Base-by-base conservation (phyloP, 768 basidiomycete genomes). In the Hericium alpestre region DNA sequence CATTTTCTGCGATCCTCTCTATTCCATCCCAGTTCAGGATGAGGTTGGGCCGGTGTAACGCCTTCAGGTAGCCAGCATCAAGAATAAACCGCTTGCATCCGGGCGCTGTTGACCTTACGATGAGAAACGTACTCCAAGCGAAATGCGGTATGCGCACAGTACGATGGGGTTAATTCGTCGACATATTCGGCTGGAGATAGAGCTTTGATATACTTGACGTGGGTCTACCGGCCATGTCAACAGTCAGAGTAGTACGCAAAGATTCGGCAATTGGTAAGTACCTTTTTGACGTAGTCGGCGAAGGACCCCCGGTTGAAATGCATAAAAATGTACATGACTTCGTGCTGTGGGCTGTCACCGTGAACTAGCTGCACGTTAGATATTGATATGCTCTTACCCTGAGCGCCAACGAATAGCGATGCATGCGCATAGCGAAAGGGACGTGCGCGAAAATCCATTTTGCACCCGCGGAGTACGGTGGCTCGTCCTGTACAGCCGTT, bases 1-100 rank as follows among this genome's bases (percentile, higher is more conserved):
- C 66, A 7, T 59, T 57, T 38, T 60, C 55, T 7, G 51, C 48
- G 20, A 66, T 53, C 23, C 57, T 58, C 9, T 51, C 56, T n/a
- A 66, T 64, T 8, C 55, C 59, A 40, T 68, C 65, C 55, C 58
- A 65, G 22, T 47, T 57, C 52, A 70, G 61, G 20, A 61, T 20
- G 23, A 71, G 62, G 63, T 74, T 73, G 1, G 66, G 63, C 6
- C 59, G 61, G 38, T 65, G 55, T 22, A 73, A 62, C 5, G 61
- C 51, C 11, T 61, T 59, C 47, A 71, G 67, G 62, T 71, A 73
- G 4, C 68, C 69, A 1, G 67, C 57, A 56, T 74, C 69, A 56
- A 64, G 59, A 5, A 73, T 66, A 18, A 70, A 58, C 2, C 73
- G 61, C 53, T 63, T 65, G 58, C 66, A 68, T 27, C 63, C 66